Evolutionary conservation across 177 flowering plant genomes (phyloP).

Genomic region (Vitis hybrid): DNA sequence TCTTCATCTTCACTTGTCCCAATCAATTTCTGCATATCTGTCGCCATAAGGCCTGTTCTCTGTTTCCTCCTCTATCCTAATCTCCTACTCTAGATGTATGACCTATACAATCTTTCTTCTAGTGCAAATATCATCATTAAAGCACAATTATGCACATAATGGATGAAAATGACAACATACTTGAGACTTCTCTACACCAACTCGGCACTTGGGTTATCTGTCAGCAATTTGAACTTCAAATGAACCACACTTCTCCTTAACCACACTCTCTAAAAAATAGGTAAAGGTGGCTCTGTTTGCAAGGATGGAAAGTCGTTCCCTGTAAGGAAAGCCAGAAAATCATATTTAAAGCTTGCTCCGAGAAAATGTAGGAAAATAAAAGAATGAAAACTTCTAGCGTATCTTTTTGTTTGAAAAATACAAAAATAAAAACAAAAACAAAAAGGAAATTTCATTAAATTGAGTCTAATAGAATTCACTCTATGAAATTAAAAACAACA

Average conservation of each 20-base stretch:
- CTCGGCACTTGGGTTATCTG: not conserved
- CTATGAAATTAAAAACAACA: too few species aligned
- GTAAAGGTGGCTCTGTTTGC: too few species aligned
- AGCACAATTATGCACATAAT: not conserved
- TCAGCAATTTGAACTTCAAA: slow-evolving; percentile 7
- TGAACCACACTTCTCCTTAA: slow-evolving; percentile 1
- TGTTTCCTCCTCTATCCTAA: slow-evolving; percentile 5
- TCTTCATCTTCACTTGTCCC: slow-evolving; percentile 76
- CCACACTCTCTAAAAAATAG: not conserved
- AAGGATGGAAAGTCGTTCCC: too few species aligned
- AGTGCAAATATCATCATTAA: not conserved
- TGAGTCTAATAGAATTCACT: too few species aligned
- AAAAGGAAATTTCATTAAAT: too few species aligned
- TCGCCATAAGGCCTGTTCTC: slow-evolving; percentile 28
- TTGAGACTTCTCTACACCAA: not conserved
- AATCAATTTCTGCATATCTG: slow-evolving; percentile 60
- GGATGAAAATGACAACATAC: not conserved
- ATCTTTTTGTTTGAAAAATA: too few species aligned
- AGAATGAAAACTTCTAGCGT: not conserved
- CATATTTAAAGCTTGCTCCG: too few species aligned
- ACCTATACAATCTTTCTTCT: slow-evolving; percentile 3
- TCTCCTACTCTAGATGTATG: not conserved
- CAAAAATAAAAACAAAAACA: too few species aligned
- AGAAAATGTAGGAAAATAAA: not conserved
- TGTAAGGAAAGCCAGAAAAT: too few species aligned